These are phyloP conservation scores for Puccinia novopanici DNA, from an alignment of 1,284 basidiomycete species.

Conservation along the genomic window DNA sequence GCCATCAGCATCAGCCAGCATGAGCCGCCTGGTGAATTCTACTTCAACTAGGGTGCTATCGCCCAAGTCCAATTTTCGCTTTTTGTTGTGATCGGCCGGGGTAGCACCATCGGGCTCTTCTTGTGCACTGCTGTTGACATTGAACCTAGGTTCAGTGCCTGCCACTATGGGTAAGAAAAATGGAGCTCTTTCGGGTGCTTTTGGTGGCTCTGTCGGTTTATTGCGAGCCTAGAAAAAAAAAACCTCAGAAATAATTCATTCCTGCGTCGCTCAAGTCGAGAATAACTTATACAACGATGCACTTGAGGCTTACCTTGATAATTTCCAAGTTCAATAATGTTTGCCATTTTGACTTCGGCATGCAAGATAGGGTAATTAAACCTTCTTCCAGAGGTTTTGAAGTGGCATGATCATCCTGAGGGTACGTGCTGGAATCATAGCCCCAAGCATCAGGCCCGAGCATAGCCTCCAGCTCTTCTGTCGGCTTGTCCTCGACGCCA, in stretches of 20 bases:
- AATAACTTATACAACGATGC: not conserved
- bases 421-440: not conserved
- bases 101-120: conserved; percentile 55
- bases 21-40: conserved; percentile 71
- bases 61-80: conserved; percentile 60
- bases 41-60: conserved; percentile 67
- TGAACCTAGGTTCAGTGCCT: conserved; percentile 78
- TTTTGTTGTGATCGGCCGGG: conserved; percentile 40
- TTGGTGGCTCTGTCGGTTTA: conserved; percentile 92
- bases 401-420: conserved; percentile 51
- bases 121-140: conserved; percentile 62
- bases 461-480: conserved; percentile 43
- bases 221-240: conserved; percentile 72
- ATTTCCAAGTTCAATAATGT: conserved; percentile 92
- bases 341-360: conserved; percentile 93
- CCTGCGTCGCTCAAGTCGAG: not conserved
- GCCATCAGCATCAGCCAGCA: conserved; percentile 65
- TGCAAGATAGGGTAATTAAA: conserved; percentile 83
- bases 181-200: conserved; percentile 89
- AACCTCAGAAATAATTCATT: not conserved
- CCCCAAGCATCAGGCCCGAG: conserved; percentile 30
- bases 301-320: conserved; percentile 69
- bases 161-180: conserved; percentile 93
- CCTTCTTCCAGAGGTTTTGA: conserved; percentile 64
- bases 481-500: conserved; percentile 69